A percentile compares a stretch with the other conserved stretches of the same genome.
Conservation (phyloP, 2,329 filamentous ascomycete species). For the Thelonectria discophora region DNA sequence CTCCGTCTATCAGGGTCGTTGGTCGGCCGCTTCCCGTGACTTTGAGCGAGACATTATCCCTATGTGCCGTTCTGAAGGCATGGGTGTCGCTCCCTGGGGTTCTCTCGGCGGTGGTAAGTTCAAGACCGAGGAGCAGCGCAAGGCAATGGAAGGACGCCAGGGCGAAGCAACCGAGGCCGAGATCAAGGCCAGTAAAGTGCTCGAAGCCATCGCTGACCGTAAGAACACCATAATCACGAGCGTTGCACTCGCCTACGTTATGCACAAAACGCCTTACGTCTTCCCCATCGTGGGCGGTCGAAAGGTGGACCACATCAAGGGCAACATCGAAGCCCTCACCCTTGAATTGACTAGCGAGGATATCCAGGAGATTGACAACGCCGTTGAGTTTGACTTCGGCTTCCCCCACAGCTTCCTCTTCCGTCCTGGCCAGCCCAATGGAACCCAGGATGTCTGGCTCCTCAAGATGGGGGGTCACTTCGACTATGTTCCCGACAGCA, state of each 20-base stretch:
- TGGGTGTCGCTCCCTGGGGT: constrained; percentile 69
- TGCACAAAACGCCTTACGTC: constrained; percentile 75
- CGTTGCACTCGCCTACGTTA: constrained; percentile 75
- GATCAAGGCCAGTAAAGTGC: constrained; percentile 54
- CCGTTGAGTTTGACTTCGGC: constrained; percentile 69
- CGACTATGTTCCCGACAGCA: constrained; percentile 58
- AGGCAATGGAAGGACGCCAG: constrained; percentile 49
- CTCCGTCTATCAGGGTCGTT: constrained; percentile 57
- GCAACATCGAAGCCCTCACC: constrained; percentile 73
- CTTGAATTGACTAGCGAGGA: constrained; percentile 69
- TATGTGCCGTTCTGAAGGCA: constrained; percentile 54
- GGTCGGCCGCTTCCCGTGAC: constrained; percentile 51
- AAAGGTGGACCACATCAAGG: constrained; percentile 73
- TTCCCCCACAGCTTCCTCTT: constrained; percentile 72
- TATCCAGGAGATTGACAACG: constrained; percentile 71
- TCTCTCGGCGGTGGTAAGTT: constrained; percentile 61
- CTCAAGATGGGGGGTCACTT: constrained; percentile 57
- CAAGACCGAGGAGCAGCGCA: constrained; percentile 50
- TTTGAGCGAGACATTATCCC: constrained; percentile 56
- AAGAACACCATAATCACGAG: constrained; percentile 56
- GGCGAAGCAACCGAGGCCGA: constrained; percentile 61
- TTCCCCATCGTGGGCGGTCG: constrained; percentile 78
- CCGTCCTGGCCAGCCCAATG: constrained; percentile 48
- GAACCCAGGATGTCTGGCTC: constrained; percentile 55
- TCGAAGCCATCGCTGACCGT: constrained; percentile 60